phyloP scores from a whole-genome alignment of 2,329 filamentous ascomycete species.

The Tolypocladium album region DNA sequence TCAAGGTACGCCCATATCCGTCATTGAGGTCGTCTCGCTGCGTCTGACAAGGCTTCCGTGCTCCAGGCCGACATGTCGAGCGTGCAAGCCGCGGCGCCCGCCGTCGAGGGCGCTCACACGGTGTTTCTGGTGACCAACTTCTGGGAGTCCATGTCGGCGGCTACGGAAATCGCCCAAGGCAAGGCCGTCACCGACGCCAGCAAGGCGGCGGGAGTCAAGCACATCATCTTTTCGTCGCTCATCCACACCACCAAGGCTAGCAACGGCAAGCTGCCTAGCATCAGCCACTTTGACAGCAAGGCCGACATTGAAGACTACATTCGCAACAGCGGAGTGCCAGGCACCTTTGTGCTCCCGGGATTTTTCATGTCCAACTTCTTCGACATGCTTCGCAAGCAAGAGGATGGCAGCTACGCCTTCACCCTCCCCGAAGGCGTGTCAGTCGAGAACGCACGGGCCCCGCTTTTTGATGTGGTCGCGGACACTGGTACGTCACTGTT shows the following conservation, averaged over 20 bases:
- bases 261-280: constrained; percentile 23
- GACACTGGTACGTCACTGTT: constrained; percentile 28
- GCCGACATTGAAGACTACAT: constrained; percentile 47
- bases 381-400: constrained; percentile 14
- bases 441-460: constrained; percentile 19
- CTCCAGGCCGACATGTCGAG: constrained; percentile 29
- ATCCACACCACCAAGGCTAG: constrained; percentile 25
- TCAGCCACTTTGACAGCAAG: constrained; percentile 46
- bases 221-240: constrained; percentile 36
- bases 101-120: constrained; percentile 30
- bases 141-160: constrained; percentile 21
- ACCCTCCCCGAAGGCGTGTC: constrained; percentile 14
- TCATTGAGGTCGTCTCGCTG: background rate
- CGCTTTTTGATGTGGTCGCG: constrained; percentile 22
- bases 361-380: constrained; percentile 43
- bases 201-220: constrained; percentile 30
- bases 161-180: constrained; percentile 29
- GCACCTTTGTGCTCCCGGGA: constrained; percentile 40
- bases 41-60: background rate
- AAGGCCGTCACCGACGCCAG: constrained; percentile 34
- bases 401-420: constrained; percentile 17
- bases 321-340: constrained; percentile 32
- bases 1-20: constrained; percentile 18
- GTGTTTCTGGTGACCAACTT: constrained; percentile 31
- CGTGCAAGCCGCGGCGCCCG: constrained; percentile 20